phyloP scores from a whole-genome alignment of 1,139 yeast species.

The Pichia sp. region DNA sequence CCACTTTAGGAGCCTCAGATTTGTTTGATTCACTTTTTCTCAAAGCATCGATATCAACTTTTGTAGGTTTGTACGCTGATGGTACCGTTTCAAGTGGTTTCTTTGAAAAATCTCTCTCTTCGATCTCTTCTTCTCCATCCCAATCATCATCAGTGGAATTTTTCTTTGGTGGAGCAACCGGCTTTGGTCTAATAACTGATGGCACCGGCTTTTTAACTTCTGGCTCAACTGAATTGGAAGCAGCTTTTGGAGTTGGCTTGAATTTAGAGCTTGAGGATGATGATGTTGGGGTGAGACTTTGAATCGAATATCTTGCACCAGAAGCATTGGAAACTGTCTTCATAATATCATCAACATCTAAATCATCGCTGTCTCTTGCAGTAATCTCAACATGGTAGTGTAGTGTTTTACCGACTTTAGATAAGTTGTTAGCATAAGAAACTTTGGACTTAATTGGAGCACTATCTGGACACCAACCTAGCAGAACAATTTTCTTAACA shows the following conservation, averaged over 20 bases:
- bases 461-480: constrained; percentile 93
- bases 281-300: constrained; percentile 27
- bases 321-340: constrained; percentile 82
- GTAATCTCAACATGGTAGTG: constrained; percentile 95
- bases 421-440: constrained; percentile 69
- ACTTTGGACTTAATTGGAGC: constrained; percentile 71
- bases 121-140: constrained; percentile 57
- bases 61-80: constrained; percentile 65
- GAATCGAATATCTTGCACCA: constrained; percentile 88
- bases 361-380: constrained; percentile 89
- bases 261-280: constrained; percentile 22
- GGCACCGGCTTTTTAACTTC: constrained; percentile 14
- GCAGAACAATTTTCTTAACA: constrained; percentile 70
- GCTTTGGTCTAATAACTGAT: constrained; percentile 16
- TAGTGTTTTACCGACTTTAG: constrained; percentile 60
- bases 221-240: constrained; percentile 21
- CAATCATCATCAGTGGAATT: constrained; percentile 38
- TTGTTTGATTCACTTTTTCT: constrained; percentile 33
- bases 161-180: constrained; percentile 21
- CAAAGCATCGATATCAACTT: constrained; percentile 38
- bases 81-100: constrained; percentile 55
- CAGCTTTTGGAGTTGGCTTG: constrained; percentile 22
- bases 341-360: constrained; percentile 69
- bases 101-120: constrained; percentile 61
- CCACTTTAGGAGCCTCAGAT: constrained; percentile 17